These are phyloP conservation scores for Mycena venus DNA, from an alignment of 768 basidiomycete species.

Conservation along the genomic window DNA sequence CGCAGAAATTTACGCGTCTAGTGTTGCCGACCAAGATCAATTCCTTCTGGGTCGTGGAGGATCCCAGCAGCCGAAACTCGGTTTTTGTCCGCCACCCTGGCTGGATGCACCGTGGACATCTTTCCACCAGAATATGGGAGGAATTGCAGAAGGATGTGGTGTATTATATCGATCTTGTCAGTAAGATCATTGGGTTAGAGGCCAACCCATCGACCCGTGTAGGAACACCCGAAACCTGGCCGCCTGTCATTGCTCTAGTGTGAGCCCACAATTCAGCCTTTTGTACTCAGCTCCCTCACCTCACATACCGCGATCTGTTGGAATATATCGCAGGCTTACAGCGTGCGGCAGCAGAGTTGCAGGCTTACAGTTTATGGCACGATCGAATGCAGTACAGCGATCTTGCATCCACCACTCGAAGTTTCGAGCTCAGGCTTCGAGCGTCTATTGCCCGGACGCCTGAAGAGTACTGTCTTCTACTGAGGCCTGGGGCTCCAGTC, in stretches of 20 bases:
- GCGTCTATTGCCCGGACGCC: background rate
- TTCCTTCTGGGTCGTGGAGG: background rate
- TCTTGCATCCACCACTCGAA: background rate
- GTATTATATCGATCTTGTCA: background rate
- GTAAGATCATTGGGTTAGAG: background rate
- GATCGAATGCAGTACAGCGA: background rate
- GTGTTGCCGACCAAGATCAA: background rate
- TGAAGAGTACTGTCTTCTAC: background rate
- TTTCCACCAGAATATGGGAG: background rate
- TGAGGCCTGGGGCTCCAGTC: background rate
- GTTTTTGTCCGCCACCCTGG: background rate
- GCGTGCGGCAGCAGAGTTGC: background rate
- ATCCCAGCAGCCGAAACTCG: background rate
- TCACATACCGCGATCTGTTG: constrained; percentile 5
- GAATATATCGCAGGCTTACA: constrained; percentile 3
- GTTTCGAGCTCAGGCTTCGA: background rate
- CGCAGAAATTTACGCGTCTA: background rate
- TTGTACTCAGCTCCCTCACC: background rate
- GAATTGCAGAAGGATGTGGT: background rate
- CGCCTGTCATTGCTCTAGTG: constrained; percentile 6
- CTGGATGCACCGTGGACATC: background rate
- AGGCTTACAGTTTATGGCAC: constrained; percentile 11
- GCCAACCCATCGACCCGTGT: background rate
- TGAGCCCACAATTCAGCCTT: constrained; percentile 6
- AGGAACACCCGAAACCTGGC: background rate